Conservation (phyloP, 257 asterid genomes). For the Nicotiana tabacum region DNA sequence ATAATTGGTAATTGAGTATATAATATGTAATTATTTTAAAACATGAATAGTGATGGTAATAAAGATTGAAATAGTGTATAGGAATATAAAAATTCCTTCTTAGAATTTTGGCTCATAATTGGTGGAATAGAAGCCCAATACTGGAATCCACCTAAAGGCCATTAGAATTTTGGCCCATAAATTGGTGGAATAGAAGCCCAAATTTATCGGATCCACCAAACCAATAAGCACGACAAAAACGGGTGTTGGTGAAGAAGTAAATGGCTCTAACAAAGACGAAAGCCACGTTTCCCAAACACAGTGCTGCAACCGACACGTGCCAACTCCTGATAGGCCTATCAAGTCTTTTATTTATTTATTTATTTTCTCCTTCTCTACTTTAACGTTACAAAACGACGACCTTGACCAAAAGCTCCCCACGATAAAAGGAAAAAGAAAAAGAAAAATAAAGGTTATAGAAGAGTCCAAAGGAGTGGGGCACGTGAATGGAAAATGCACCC, state of each 20-base stretch:
- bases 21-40: too few species aligned
- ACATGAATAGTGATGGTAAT: too few species aligned
- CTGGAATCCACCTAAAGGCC: too few species aligned
- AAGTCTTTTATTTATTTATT: not conserved
- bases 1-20: too few species aligned
- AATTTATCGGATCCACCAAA: not conserved
- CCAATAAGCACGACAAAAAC: not conserved
- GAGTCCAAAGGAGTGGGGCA: not conserved
- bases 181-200: not conserved
- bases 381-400: conserved; percentile 5
- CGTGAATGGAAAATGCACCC: conserved; percentile 6
- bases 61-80: too few species aligned
- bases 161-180: not conserved
- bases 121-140: too few species aligned
- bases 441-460: not conserved
- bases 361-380: not conserved
- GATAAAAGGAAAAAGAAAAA: not conserved
- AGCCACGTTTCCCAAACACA: not conserved
- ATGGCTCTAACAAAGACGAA: not conserved
- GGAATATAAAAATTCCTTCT: too few species aligned
- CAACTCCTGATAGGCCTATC: not conserved
- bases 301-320: not conserved
- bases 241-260: conserved; percentile 5
- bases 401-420: not conserved
- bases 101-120: too few species aligned